Percentiles rank a stretch among this genome's conserved stretches.
Evolutionary conservation across 345 rosid species (phyloP).

Genomic region (Rhodomyrtus tomentosa): DNA sequence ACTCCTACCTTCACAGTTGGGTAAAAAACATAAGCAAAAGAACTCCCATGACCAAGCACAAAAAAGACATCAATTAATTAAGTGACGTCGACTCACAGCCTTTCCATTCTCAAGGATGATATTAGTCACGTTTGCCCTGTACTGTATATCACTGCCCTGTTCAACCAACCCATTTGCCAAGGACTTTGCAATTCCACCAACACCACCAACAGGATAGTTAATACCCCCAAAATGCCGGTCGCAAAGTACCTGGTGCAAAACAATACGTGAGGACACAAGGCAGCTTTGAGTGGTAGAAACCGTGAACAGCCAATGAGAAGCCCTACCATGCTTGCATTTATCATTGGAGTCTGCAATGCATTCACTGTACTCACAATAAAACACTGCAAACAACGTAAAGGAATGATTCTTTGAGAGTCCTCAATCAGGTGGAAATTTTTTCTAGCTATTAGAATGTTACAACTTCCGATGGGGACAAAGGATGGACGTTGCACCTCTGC

Average conservation of each 20-base stretch:
- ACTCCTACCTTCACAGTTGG: conserved; percentile 63
- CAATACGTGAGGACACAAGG: neutral
- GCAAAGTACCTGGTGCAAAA: conserved; percentile 63
- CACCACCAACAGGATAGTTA: conserved; percentile 92
- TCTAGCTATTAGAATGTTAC: neutral
- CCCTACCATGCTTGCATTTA: conserved; percentile 88
- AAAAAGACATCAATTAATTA: neutral
- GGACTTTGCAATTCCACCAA: conserved; percentile 85
- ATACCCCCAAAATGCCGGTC: conserved; percentile 98
- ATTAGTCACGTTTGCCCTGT: conserved; percentile 70
- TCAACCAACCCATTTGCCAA: conserved; percentile 70
- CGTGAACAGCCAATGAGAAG: neutral
- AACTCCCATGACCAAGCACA: neutral
- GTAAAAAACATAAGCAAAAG: neutral
- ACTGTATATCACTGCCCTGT: conserved; percentile 73
- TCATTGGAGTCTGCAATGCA: conserved; percentile 89
- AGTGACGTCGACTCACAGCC: conserved; percentile 49
- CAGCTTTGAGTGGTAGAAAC: neutral
- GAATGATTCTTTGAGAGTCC: neutral
- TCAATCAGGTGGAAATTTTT: neutral
- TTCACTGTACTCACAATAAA: conserved; percentile 91
- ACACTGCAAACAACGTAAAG: conserved; percentile 48
- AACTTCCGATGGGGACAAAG: neutral
- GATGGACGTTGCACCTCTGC: conserved; percentile 55
- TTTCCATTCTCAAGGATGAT: conserved; percentile 66